These are phyloP conservation scores for Austroboletus niveus DNA, from an alignment of 1,284 basidiomycete species.

Conservation along the genomic window DNA sequence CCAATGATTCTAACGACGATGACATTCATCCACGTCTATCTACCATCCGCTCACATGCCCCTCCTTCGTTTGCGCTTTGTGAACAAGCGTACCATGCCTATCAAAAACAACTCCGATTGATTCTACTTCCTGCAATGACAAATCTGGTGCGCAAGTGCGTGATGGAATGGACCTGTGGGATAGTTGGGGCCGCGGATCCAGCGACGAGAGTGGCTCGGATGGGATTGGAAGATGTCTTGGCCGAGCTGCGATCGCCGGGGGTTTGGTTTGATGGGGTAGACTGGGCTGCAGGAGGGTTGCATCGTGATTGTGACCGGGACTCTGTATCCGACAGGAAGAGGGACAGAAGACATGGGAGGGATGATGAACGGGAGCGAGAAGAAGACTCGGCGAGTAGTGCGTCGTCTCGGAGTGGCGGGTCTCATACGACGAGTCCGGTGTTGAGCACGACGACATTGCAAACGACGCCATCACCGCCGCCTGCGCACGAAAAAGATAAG, in stretches of 20 bases:
- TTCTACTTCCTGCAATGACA: slow-evolving; percentile 60
- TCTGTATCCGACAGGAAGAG: slow-evolving; percentile 28
- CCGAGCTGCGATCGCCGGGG: slow-evolving; percentile 51
- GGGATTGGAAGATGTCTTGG: slow-evolving; percentile 58
- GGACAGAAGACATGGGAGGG: slow-evolving; percentile 37
- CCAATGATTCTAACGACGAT: slow-evolving; percentile 19
- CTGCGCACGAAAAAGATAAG: slow-evolving; percentile 35
- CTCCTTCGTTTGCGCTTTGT: slow-evolving; percentile 55
- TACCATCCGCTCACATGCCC: slow-evolving; percentile 45
- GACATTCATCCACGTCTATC: slow-evolving; percentile 48
- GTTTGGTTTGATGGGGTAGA: slow-evolving; percentile 69
- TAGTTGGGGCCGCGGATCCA: slow-evolving; percentile 37
- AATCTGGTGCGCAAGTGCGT: slow-evolving; percentile 65
- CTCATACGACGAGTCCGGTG: slow-evolving; percentile 67
- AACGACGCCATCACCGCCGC: slow-evolving; percentile 72
- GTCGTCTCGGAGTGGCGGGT: slow-evolving; percentile 46
- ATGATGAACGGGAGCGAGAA: slow-evolving; percentile 26
- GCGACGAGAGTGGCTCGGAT: slow-evolving; percentile 51
- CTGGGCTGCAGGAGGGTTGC: slow-evolving; percentile 39
- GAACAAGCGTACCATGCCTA: slow-evolving; percentile 58
- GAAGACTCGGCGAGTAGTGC: slow-evolving; percentile 45
- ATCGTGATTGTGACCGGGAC: slow-evolving; percentile 9
- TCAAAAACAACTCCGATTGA: slow-evolving; percentile 51
- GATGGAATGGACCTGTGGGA: slow-evolving; percentile 46
- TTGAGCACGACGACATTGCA: slow-evolving; percentile 70